A percentile compares a stretch with the other conserved stretches of the same genome.
These are phyloP conservation scores for Sordariomycetes sp. DNA, from an alignment of 2,329 filamentous ascomycete genomes.

Conservation along the genomic window DNA sequence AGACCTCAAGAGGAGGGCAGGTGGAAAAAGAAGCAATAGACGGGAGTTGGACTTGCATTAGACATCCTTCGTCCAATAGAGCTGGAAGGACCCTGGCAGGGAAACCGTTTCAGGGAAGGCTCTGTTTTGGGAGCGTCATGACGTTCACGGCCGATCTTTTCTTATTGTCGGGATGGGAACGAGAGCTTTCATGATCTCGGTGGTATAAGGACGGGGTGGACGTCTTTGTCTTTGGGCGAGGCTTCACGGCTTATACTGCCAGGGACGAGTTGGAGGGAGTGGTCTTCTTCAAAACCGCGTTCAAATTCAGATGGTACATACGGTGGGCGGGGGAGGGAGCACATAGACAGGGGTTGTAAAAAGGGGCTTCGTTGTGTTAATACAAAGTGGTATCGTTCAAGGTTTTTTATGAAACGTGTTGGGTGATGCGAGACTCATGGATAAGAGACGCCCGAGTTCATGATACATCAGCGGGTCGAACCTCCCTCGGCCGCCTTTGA, in stretches of 20 bases:
- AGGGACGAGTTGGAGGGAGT: background rate
- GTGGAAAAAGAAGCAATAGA: conserved; percentile 7
- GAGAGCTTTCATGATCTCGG: background rate
- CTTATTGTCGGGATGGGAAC: background rate
- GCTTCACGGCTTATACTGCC: background rate
- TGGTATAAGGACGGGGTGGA: background rate
- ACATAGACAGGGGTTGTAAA: background rate
- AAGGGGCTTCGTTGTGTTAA: background rate
- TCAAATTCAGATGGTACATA: background rate
- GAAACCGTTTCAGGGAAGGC: conserved; percentile 1
- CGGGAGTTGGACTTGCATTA: conserved; percentile 19
- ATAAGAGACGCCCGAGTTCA: too few species aligned
- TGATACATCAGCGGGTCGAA: too few species aligned
- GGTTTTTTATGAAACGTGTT: background rate
- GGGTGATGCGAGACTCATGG: background rate
- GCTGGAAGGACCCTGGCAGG: conserved; percentile 3
- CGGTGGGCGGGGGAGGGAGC: background rate
- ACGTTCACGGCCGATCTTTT: conserved; percentile 5
- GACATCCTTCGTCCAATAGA: conserved; percentile 9
- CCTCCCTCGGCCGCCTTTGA: too few species aligned
- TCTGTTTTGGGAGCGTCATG: conserved; percentile 4
- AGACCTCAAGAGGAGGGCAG: background rate
- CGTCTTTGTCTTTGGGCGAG: background rate
- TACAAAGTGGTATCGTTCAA: background rate
- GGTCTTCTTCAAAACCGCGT: background rate